Base-by-base conservation (phyloP, 345 rosid genomes). In the Rhizophora mangle region DNA sequence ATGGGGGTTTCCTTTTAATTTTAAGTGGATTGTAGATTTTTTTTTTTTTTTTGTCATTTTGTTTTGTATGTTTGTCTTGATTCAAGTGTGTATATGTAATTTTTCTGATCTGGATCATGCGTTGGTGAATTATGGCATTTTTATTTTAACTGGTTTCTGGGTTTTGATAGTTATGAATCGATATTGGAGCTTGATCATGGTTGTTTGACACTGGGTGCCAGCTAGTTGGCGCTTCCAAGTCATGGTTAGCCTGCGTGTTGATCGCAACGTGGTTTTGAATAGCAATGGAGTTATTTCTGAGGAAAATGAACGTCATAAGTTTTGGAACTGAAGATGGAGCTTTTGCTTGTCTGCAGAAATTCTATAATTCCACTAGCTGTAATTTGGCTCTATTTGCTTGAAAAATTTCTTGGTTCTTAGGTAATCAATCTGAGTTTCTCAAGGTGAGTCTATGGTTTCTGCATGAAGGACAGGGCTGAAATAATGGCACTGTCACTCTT, bases 101-200 rank as follows among this genome's bases (percentile, higher is more conserved):
- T 15, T 46, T 65, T 49, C 10, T 65, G 70, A 60, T 66, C 71
- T 67, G 32, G 54, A 57, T 46, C 20, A 5, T 72, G 6, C 22
- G 32, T 54, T 55, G 9, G 31, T 0, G n/a, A 19, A n/a, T 49
- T 19, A 34, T 29, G 60, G 36, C 22, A 9, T 72, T 58, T 58
- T 31, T n/a, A 31, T 31, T 31, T 26, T 65, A 46, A 24, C 51
- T 30, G 29, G 11, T 13, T 65, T 8, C 13, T n/a, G 58, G 24
- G 53, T 58, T 43, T 57, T 27, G 57, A 26, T 57, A 30, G 24
- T 47, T 26, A 3, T 16, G 47, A 59, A 27, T 19, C 67, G 8
- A 27, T 59, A 19, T 20, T 60, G 30, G 66, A 72, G 60, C 70
- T 65, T 58, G 19, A 24, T 62, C 30, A 29, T 3, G 3, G 13